Base-by-base conservation (phyloP, 2,329 filamentous ascomycete species). In the Aspergillus pseudoglaucus region DNA sequence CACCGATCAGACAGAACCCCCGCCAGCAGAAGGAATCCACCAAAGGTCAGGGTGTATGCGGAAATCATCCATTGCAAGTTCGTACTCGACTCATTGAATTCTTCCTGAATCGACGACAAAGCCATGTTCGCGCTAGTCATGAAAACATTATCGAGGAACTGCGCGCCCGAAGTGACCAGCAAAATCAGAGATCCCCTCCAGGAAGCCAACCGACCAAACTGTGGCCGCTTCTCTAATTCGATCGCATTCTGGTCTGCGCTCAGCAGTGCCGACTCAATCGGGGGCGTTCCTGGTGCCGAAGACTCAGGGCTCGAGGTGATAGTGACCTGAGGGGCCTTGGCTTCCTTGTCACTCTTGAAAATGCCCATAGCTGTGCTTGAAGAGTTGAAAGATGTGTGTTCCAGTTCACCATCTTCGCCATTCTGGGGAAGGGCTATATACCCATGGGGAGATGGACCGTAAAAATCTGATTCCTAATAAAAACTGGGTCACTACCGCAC, bases 91-190 rank as follows among this genome's bases (percentile, higher is more conserved):
- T 68, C 64, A 15, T 57, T 51, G 17, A 70, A 69, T 32, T 68
- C 66, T 18, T 64, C 56, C 42, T 72, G 68, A 6, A 72, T 70
- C 1, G 69, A 67, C 0, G 69, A 66, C 23, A 72, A 49, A 4
- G 68, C 67, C 46, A 72, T 69, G 41, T 72, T 72, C 12, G 69
- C 61, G 20, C 66, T 65, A 2, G 67, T 70, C 67, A 73, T 73
- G 51, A 72, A 73, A 14, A 73, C 66, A 50, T 73, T 73, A 44
- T 73, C 70, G 43, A 73, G 65, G 32, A 72, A 62, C 41, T 73
- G 70, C 6, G 70, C 68, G 42, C 69, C 69, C 23, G 68, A 71
- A 4, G 70, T 73, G 14, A 67, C 65, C n/a, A 70, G 47, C 27
- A 73, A 53, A 25, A 73, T 65, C 51, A 70, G 50, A 6, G 59